These are phyloP conservation scores for Neonectria coccinea DNA, from an alignment of 2,329 filamentous ascomycete species.

Conservation along the genomic window DNA sequence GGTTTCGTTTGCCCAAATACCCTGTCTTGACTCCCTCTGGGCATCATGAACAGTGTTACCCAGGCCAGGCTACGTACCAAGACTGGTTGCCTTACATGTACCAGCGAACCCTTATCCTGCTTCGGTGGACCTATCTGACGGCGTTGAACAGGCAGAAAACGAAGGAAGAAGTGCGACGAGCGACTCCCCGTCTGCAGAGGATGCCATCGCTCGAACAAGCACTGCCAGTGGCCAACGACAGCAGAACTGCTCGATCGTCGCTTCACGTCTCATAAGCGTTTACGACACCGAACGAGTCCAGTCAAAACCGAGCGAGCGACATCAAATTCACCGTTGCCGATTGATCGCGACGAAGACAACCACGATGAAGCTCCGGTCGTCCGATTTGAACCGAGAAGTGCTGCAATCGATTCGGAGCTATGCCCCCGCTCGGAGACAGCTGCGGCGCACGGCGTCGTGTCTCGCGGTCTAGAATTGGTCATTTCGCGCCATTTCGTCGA, in stretches of 20 bases:
- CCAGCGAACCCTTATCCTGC: not conserved
- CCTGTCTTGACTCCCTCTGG: not conserved
- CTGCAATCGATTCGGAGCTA: not conserved
- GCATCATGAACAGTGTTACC: slow-evolving; percentile 4
- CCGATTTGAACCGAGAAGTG: not conserved
- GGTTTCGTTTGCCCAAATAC: not conserved
- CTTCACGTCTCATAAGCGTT: slow-evolving; percentile 23
- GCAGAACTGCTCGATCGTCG: slow-evolving; percentile 34
- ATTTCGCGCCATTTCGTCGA: slow-evolving; percentile 39
- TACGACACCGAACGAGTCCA: slow-evolving; percentile 11
- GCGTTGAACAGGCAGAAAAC: slow-evolving; percentile 25
- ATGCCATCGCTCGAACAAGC: slow-evolving; percentile 16
- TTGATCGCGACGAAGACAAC: not conserved
- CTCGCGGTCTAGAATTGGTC: slow-evolving; percentile 28
- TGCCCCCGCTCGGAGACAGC: slow-evolving; percentile 19
- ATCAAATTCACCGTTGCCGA: not conserved
- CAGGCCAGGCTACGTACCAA: slow-evolving; percentile 31
- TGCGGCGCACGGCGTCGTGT: slow-evolving; percentile 20
- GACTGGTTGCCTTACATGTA: slow-evolving; percentile 38
- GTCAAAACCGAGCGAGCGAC: not conserved
- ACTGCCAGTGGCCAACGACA: slow-evolving; percentile 32
- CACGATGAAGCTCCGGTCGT: not conserved
- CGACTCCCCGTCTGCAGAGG: slow-evolving; percentile 23
- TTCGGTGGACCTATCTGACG: not conserved
- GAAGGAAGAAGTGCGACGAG: slow-evolving; percentile 39